Conservation (phyloP, 495 filamentous ascomycete species). For the Xylaria venustula region DNA sequence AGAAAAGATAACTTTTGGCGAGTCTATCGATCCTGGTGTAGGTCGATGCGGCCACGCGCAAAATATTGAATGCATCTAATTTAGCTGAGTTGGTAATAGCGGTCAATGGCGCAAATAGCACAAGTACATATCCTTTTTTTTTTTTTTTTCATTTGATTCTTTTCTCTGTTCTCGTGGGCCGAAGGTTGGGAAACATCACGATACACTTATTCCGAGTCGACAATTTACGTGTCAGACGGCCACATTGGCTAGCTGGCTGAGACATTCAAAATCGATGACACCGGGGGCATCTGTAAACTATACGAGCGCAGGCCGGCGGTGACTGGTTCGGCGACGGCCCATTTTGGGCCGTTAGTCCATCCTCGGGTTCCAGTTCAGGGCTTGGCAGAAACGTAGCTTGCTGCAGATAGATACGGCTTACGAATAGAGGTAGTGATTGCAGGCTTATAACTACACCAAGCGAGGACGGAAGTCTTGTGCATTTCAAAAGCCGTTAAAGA, state of each 20-base stretch:
- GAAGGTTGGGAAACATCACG: no score
- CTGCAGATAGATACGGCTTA: neutral
- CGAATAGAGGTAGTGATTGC: neutral
- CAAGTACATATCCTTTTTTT: no score
- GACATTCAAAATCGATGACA: neutral
- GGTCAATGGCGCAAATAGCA: no score
- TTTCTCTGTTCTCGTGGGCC: no score
- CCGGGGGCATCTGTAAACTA: neutral
- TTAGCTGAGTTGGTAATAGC: no score
- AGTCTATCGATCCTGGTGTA: neutral
- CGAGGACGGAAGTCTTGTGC: neutral
- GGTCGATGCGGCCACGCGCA: no score
- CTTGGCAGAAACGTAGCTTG: neutral
- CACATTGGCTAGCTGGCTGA: no score
- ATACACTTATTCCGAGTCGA: no score
- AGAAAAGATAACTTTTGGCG: neutral
- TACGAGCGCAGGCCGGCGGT: neutral
- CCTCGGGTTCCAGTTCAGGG: constrained; percentile 3
- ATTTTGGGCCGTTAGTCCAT: neutral
- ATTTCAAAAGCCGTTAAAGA: neutral
- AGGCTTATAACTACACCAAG: neutral
- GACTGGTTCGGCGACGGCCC: constrained; percentile 2
- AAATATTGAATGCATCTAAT: no score
- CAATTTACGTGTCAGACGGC: no score
- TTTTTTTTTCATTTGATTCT: no score